Base-by-base conservation (phyloP, 192 early-diverging fungal species). In the Coemansia sp. region DNA sequence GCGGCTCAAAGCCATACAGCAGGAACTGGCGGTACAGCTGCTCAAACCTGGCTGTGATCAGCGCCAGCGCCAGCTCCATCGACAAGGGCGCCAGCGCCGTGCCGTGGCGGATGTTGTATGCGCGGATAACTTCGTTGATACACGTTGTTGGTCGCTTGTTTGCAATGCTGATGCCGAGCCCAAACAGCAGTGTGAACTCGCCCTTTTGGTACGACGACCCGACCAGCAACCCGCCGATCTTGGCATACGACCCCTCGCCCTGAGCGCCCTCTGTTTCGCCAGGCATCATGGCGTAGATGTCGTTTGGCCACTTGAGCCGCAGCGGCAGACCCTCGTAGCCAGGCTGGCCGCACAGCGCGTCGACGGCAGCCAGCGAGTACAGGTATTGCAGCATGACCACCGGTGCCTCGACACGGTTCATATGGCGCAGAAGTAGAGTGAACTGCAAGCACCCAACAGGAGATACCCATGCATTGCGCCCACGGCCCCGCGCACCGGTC, bases 221-320 rank as follows among this genome's bases (percentile, higher is more conserved):
- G 28, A 95, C 88, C 26, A 99, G 67, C 4, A 97, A 82, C 3
- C 96, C 94, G 47, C 95, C 90, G 37, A 98, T 85, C 74, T 95
- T 94, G 47, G 84, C 58, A 54, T 72, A 70, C 35, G 77, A 64
- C 0, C 66, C 22, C 33, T 53, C 50, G 15, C 45, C 45, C 1
- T 51, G 15, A 10, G 29, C 55, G 14, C 59, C 67, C 18, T 70
- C 46, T 35, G 61, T 60, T 23, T 72, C 67, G 22, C 68, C 64
- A 19, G 46, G 23, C 19, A 11, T 32, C 56, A 82, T 63, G 1
- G 80, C 89, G 67, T 99, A 99, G 17, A 99, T 80, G 58, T 99
- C 96, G 57, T 99, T 99, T 36, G 96, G 96, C 96, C 96, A 99
- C 70, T 99, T 99, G 38, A 99, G 66, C 26, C 82, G 80, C 47